These are phyloP conservation scores for Buddleja alternifolia DNA, from an alignment of 257 asterid genomes.

Conservation along the genomic window DNA sequence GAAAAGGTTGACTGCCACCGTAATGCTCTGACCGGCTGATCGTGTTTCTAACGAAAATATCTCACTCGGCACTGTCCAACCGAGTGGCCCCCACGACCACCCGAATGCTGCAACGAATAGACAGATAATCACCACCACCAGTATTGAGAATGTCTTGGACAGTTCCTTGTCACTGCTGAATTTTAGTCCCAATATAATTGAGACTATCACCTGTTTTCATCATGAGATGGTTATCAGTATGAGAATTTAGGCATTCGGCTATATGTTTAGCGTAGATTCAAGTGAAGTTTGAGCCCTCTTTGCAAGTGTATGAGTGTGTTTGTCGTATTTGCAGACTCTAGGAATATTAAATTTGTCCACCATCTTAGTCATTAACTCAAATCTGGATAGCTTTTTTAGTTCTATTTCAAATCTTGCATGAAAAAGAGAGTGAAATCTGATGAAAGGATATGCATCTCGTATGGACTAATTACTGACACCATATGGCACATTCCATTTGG, in stretches of 20 bases:
- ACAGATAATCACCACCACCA: conserved; percentile 69
- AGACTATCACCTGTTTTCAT: conserved; percentile 51
- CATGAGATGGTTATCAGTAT: neutral
- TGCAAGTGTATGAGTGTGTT: too few relatives aligned
- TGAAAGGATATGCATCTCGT: too few relatives aligned
- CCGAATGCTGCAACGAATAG: conserved; percentile 81
- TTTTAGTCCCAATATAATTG: conserved; percentile 64
- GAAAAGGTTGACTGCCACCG: conserved; percentile 77
- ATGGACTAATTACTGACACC: too few relatives aligned
- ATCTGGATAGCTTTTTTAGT: too few relatives aligned
- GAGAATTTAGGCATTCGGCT: too few relatives aligned
- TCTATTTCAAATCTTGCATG: too few relatives aligned
- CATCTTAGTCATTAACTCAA: too few relatives aligned
- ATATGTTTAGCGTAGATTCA: too few relatives aligned
- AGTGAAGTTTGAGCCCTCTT: neutral
- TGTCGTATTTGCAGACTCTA: too few relatives aligned
- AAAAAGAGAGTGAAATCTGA: too few relatives aligned
- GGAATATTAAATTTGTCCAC: too few relatives aligned
- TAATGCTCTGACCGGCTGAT: conserved; percentile 92
- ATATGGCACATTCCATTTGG: too few relatives aligned
- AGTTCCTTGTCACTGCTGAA: conserved; percentile 60
- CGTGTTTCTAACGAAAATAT: conserved; percentile 79
- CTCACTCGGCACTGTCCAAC: conserved; percentile 98
- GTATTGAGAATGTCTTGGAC: conserved; percentile 53
- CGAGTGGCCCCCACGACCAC: conserved; percentile 93